phyloP scores from a whole-genome alignment of 1,284 basidiomycete genomes.

The Leccinum griseonigrum region DNA sequence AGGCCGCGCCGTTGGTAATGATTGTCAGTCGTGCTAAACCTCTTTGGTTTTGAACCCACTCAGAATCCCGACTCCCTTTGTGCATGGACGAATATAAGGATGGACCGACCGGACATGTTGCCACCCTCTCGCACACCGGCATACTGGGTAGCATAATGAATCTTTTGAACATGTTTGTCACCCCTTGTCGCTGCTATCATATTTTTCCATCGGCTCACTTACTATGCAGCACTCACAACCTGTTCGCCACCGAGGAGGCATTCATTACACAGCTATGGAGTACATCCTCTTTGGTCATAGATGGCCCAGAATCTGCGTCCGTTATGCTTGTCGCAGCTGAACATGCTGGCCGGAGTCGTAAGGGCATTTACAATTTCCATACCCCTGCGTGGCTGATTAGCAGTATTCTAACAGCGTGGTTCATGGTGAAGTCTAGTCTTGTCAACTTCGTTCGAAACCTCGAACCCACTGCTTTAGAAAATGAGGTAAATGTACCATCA shows the following conservation, averaged over 20 bases:
- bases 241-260: background rate
- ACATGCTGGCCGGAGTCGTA: background rate
- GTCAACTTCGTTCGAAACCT: background rate
- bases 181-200: background rate
- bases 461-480: background rate
- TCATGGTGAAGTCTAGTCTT: background rate
- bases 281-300: background rate
- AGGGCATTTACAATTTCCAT: background rate
- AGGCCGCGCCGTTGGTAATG: no score
- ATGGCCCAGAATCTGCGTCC: background rate
- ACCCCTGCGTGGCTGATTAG: background rate
- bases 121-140: no score
- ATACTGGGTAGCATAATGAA: background rate
- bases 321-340: background rate
- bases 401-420: background rate
- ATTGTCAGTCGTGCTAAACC: no score
- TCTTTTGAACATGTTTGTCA: background rate
- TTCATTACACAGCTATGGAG: background rate
- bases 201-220: background rate
- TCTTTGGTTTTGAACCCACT: no score
- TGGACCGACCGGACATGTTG: no score
- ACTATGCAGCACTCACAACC: background rate
- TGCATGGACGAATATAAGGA: no score
- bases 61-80: no score
- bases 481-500: background rate